Evolutionary conservation across 768 basidiomycete species (phyloP).

Genomic region (Boletus huronensis): DNA sequence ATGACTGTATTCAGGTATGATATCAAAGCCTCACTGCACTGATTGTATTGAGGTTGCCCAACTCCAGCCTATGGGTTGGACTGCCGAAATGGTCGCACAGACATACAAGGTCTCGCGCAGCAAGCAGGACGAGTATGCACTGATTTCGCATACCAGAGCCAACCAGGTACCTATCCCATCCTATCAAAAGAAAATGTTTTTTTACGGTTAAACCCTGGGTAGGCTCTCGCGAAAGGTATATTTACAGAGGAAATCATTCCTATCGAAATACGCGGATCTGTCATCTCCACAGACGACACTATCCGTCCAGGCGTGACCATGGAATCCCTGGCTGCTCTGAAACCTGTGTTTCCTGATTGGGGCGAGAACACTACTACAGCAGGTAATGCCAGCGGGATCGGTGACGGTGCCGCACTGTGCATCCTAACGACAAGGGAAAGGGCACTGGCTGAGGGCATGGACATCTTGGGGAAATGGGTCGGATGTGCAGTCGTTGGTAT

Average conservation of each 20-base stretch:
- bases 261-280: slow-evolving; percentile 63
- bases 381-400: slow-evolving; percentile 84
- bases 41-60: background rate
- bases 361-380: slow-evolving; percentile 68
- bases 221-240: slow-evolving; percentile 66
- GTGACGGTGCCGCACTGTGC: slow-evolving; percentile 88
- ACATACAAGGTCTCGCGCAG: slow-evolving; percentile 72
- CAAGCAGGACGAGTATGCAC: slow-evolving; percentile 87
- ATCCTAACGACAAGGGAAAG: slow-evolving; percentile 77
- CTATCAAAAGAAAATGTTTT: background rate
- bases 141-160: slow-evolving; percentile 83
- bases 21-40: background rate
- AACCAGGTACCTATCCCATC: slow-evolving; percentile 42
- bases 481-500: slow-evolving; percentile 71
- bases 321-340: slow-evolving; percentile 73
- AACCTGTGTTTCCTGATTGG: slow-evolving; percentile 86
- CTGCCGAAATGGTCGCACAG: slow-evolving; percentile 86
- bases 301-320: slow-evolving; percentile 77
- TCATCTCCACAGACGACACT: slow-evolving; percentile 80
- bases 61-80: slow-evolving; percentile 89
- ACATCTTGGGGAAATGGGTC: slow-evolving; percentile 82
- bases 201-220: background rate
- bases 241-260: slow-evolving; percentile 91
- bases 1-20: slow-evolving; percentile 67
- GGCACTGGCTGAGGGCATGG: slow-evolving; percentile 73